Evolutionary conservation across 2,329 filamentous ascomycete species (phyloP).

Genomic region (Pezicula neosporulosa): DNA sequence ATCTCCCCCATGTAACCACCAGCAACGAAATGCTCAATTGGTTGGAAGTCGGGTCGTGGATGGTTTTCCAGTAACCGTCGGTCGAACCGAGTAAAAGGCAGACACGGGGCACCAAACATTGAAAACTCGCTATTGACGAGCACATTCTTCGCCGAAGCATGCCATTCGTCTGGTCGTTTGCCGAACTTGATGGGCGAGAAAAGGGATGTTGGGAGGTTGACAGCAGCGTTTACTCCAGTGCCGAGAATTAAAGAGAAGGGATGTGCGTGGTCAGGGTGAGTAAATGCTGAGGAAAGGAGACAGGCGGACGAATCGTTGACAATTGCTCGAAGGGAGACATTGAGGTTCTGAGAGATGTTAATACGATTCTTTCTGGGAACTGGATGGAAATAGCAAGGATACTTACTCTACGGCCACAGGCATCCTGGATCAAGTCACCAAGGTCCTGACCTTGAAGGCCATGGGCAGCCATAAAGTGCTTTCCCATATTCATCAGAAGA

Average conservation of each 20-base stretch:
- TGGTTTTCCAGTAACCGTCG: slow-evolving; percentile 47
- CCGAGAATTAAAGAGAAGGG: slow-evolving; percentile 64
- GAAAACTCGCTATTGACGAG: slow-evolving; percentile 66
- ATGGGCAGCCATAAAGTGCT: slow-evolving; percentile 58
- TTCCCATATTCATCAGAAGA: slow-evolving; percentile 60
- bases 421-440: slow-evolving; percentile 51
- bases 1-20: slow-evolving; percentile 67
- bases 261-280: slow-evolving; percentile 52
- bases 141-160: slow-evolving; percentile 55
- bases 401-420: slow-evolving; percentile 37
- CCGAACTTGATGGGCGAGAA: slow-evolving; percentile 56
- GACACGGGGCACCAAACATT: slow-evolving; percentile 59
- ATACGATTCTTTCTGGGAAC: neutral
- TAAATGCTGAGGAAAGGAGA: slow-evolving; percentile 54
- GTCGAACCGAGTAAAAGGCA: slow-evolving; percentile 63
- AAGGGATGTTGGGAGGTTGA: slow-evolving; percentile 56
- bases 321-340: slow-evolving; percentile 56
- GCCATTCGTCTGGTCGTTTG: slow-evolving; percentile 50
- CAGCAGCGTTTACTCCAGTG: slow-evolving; percentile 64
- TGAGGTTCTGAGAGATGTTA: slow-evolving; percentile 39
- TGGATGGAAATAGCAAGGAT: neutral
- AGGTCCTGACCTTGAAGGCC: slow-evolving; percentile 58
- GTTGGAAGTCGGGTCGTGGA: slow-evolving; percentile 56
- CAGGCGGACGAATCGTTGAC: slow-evolving; percentile 68
- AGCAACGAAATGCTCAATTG: slow-evolving; percentile 58